Base-by-base conservation (phyloP, 2,329 filamentous ascomycete genomes). In the Nemania serpens region DNA sequence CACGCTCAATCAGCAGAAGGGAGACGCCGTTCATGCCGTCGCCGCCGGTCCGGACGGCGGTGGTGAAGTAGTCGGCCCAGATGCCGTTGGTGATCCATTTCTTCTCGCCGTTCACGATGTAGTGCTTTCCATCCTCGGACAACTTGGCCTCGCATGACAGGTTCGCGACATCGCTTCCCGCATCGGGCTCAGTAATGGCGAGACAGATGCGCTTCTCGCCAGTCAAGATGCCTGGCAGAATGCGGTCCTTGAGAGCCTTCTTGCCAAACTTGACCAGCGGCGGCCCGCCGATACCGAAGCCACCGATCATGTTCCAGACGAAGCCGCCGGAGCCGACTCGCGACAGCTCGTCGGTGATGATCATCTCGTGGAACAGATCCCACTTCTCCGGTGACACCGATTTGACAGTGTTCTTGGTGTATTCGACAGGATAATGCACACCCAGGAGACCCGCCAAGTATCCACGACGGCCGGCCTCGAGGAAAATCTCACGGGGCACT, bases 81-180 rank as follows among this genome's bases (percentile, higher is more conserved):
- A 97, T 87, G 73, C 95, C 95, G 79, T 99, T 99, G 72, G 94
- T 98, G 77, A 98, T 98, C 94, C 95, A 98, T 81, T 99, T 99
- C 90, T 99, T 98, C 86, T 97, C 94, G 57, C 95, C 95, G 74
- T 98, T 99, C 78, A 99, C 95, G 69, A 98, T 98, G 79, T 96
- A 99, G 81, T 98, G 92, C 83, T 98, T 98, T 73, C 95, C 95
- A 71, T 99, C 95, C 70, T 95, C 91, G 65, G 86, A 91, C 59
- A 98, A 84, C 83, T 97, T 97, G 25, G 95, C 95, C 82, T 98
- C 93, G 77, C 94, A 98, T 13, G 89, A 95, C 68, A 99, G 76
- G 78, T 97, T 98, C 61, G 95, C 95, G 10, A 99, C 95, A 75
- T 99, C 95, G 67, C 88, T 92, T 46, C 95, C 95, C 12, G 93